phyloP scores from a whole-genome alignment of 345 rosid species.

The Brassica incana region DNA sequence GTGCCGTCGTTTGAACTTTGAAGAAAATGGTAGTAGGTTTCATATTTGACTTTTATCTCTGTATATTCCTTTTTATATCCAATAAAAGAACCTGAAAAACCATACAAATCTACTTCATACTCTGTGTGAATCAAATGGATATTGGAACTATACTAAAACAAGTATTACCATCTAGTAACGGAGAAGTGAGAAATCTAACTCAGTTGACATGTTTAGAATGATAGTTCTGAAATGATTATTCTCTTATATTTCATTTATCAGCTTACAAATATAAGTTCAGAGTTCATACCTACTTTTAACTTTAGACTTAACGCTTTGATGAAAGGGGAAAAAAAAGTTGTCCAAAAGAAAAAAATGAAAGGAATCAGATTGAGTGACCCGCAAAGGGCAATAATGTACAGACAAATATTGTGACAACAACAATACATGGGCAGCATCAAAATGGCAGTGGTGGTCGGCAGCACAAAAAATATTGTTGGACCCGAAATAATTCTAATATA shows the following conservation, averaged over 20 bases:
- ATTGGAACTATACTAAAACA: not conserved
- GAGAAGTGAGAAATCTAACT: slow-evolving; percentile 14
- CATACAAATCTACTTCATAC: not conserved
- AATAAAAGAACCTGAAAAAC: not conserved
- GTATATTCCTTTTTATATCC: not conserved
- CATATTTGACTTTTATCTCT: not conserved
- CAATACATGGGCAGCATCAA: slow-evolving; percentile 30
- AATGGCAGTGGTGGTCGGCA: slow-evolving; percentile 37
- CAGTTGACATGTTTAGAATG: not conserved
- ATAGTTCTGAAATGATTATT: not conserved
- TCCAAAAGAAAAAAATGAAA: not conserved
- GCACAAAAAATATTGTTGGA: slow-evolving; percentile 22
- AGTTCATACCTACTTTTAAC: too few relatives aligned
- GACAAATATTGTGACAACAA: slow-evolving; percentile 36
- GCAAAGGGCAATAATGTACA: slow-evolving; percentile 30
- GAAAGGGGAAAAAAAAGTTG: not conserved
- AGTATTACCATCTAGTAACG: not conserved
- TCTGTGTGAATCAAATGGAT: not conserved
- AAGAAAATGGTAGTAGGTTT: not conserved
- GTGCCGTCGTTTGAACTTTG: not conserved
- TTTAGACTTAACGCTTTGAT: not conserved
- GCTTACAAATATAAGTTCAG: not conserved
- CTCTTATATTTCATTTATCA: not conserved
- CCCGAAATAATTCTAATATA: not conserved
- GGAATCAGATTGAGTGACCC: not conserved